phyloP scores from a whole-genome alignment of 2,329 filamentous ascomycete genomes.

The Neobulgaria alba region DNA sequence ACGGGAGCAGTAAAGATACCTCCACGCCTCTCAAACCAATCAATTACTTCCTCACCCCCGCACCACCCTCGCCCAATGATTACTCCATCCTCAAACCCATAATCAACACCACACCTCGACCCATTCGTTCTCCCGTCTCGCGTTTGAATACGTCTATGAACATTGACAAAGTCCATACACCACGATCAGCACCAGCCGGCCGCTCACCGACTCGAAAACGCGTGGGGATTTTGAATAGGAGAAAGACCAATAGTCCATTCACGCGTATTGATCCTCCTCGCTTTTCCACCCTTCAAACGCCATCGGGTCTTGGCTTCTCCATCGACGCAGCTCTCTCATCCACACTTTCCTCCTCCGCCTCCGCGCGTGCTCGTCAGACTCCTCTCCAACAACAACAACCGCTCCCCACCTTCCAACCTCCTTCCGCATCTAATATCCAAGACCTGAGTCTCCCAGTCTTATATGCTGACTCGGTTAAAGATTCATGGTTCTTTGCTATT shows the following conservation, averaged over 20 bases:
- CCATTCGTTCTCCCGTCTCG: conserved; percentile 43
- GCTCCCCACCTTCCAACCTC: conserved; percentile 18
- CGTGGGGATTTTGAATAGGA: conserved; percentile 58
- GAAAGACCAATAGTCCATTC: conserved; percentile 54
- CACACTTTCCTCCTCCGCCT: conserved; percentile 47
- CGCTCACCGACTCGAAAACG: conserved; percentile 74
- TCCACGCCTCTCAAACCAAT: conserved; percentile 19
- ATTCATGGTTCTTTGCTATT: conserved; percentile 86
- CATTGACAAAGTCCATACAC: too few species aligned
- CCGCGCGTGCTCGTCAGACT: too few species aligned
- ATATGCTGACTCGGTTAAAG: conserved; percentile 38
- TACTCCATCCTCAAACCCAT: conserved; percentile 16
- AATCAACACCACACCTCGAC: conserved; percentile 17
- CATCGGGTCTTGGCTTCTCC: conserved; percentile 58
- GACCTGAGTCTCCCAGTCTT: conserved; percentile 31
- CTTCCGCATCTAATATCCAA: conserved; percentile 12
- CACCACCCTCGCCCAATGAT: conserved; percentile 27
- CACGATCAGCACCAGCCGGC: conserved; percentile 56
- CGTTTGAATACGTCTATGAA: conserved; percentile 35
- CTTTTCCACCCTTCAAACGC: conserved; percentile 41
- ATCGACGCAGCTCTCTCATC: conserved; percentile 77
- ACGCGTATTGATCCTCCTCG: conserved; percentile 63
- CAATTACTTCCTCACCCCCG: conserved; percentile 27
- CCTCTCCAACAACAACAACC: conserved; percentile 38
- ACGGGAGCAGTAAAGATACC: conserved; percentile 27